Conservation (phyloP, 2,329 filamentous ascomycete genomes). For the Trichoderma guizhouense region DNA sequence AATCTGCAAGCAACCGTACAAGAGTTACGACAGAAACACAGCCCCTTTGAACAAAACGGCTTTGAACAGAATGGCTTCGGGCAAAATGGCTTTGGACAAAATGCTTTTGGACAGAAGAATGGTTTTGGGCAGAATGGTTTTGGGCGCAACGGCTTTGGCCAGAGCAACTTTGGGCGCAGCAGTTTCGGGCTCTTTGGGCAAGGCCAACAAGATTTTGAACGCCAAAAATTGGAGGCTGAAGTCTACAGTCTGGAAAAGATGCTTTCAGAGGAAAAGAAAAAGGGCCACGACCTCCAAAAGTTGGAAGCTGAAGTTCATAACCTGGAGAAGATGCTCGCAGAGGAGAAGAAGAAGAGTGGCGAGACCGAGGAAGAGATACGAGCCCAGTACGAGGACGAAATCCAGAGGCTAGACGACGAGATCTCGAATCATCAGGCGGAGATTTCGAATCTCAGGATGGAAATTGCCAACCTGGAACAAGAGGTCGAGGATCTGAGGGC, state of each 20-base stretch:
- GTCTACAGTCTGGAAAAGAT: not conserved
- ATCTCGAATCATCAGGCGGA: conserved; percentile 42
- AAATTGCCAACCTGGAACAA: not conserved
- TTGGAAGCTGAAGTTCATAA: conserved; percentile 38
- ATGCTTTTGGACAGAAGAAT: not conserved
- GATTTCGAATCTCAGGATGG: not conserved
- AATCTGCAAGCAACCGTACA: not conserved
- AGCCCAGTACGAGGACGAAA: conserved; percentile 42
- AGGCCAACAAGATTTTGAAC: not conserved
- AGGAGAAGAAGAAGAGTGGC: conserved; percentile 55
- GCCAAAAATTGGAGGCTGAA: not conserved
- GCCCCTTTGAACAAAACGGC: not conserved
- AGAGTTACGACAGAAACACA: conserved; percentile 18
- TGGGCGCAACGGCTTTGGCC: not conserved
- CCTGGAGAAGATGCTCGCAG: conserved; percentile 46
- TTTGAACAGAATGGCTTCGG: not conserved
- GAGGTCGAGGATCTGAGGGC: conserved; percentile 49
- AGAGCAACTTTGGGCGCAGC: not conserved
- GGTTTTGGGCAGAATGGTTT: not conserved
- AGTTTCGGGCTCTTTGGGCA: not conserved
- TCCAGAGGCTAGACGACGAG: conserved; percentile 53
- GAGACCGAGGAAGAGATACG: conserved; percentile 59
- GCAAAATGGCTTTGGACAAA: not conserved
- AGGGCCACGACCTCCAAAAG: conserved; percentile 31
- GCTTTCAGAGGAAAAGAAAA: conserved; percentile 52